Evolutionary conservation across 139 green algal genomes (phyloP).

Genomic region (Tetratostichococcus sp.): DNA sequence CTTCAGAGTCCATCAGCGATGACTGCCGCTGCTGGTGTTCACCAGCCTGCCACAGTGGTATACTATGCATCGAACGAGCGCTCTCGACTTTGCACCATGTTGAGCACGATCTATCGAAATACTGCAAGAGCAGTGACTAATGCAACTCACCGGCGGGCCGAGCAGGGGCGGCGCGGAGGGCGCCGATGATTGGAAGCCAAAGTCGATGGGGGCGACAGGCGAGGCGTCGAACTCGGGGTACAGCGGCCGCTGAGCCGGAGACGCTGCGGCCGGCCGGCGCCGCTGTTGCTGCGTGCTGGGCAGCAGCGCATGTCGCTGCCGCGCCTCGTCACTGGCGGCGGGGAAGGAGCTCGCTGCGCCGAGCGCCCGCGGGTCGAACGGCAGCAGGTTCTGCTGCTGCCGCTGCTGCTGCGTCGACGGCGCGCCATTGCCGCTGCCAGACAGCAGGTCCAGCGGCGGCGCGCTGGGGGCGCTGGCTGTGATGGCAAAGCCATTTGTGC

Average conservation of each 20-base stretch:
- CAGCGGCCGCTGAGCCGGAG: slow-evolving; percentile 7
- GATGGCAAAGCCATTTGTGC: no score
- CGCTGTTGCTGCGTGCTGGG: background rate
- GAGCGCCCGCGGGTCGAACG: background rate
- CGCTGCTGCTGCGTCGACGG: background rate
- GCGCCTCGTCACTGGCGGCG: slow-evolving; percentile 11
- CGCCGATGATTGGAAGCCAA: background rate
- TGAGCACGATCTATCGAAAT: no score
- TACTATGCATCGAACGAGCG: no score
- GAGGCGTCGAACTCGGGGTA: slow-evolving; percentile 48
- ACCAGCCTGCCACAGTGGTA: background rate
- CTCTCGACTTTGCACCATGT: no score
- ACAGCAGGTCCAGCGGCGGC: slow-evolving; percentile 17
- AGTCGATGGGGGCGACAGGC: slow-evolving; percentile 19
- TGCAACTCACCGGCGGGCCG: background rate
- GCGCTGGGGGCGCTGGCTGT: slow-evolving; percentile 2
- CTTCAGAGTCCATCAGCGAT: slow-evolving; percentile 10
- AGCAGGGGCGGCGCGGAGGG: background rate
- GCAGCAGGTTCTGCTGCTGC: background rate
- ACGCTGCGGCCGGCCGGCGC: background rate
- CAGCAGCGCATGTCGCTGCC: slow-evolving; percentile 42
- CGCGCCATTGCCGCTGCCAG: background rate
- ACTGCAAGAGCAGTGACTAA: background rate
- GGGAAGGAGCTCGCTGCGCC: slow-evolving; percentile 2
- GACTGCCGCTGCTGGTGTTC: slow-evolving; percentile 6